phyloP scores from a whole-genome alignment of 345 rosid genomes.

The Moricandia arvensis region DNA sequence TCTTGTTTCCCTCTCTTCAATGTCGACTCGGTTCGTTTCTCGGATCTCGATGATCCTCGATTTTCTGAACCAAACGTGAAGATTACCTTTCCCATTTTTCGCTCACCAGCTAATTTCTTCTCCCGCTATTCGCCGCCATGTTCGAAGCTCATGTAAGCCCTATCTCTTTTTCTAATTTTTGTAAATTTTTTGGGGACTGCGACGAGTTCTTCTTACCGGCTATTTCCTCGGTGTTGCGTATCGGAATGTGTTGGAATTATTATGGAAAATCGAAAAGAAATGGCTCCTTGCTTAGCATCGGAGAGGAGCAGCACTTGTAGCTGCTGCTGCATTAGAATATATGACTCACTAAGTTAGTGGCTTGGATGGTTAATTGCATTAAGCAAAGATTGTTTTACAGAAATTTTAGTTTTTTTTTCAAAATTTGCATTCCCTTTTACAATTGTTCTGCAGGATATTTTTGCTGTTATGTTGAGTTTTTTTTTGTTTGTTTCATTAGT shows the following conservation, averaged over 20 bases:
- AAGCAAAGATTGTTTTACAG: background rate
- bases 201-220: background rate
- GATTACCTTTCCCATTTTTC: slow-evolving; percentile 4
- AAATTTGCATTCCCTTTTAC: background rate
- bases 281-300: slow-evolving; percentile 3
- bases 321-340: too few relatives aligned
- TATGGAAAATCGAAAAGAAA: background rate
- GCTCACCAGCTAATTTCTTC: slow-evolving; percentile 10
- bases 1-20: slow-evolving; percentile 13
- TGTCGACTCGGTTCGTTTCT: slow-evolving; percentile 37
- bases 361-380: background rate
- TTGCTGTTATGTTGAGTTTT: slow-evolving; percentile 17
- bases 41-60: slow-evolving; percentile 43
- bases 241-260: background rate
- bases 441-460: slow-evolving; percentile 11
- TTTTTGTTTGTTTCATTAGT: too few relatives aligned
- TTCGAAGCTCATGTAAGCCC: slow-evolving; percentile 85
- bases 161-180: background rate
- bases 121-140: slow-evolving; percentile 53
- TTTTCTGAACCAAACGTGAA: slow-evolving; percentile 36
- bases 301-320: background rate
- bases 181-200: slow-evolving; percentile 8
- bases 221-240: background rate
- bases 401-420: background rate
- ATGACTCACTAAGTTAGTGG: background rate